These are phyloP conservation scores for Pilaira anomala DNA, from an alignment of 192 early-diverging fungal species.

Conservation along the genomic window DNA sequence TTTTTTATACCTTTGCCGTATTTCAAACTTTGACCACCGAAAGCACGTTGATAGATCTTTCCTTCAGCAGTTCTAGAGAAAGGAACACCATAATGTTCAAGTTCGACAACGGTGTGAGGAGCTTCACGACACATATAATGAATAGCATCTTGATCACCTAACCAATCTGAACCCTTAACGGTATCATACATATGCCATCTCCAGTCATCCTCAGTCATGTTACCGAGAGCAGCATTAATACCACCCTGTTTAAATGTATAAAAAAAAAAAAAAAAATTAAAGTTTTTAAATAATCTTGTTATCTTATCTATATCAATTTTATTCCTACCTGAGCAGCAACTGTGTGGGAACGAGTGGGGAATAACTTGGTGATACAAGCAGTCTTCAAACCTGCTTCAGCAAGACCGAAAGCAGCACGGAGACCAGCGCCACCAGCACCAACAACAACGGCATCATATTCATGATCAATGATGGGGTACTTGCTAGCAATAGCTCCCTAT, in stretches of 20 bases:
- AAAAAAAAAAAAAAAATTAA: slow-evolving; percentile 2
- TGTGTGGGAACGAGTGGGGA: slow-evolving; percentile 97
- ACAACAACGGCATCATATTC: slow-evolving; percentile 98
- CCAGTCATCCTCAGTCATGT: slow-evolving; percentile 99
- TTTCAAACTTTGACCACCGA: slow-evolving; percentile 95
- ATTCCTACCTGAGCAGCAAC: slow-evolving; percentile 85
- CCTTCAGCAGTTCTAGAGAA: slow-evolving; percentile 98
- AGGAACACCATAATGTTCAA: slow-evolving; percentile 97
- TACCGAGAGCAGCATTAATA: slow-evolving; percentile 98
- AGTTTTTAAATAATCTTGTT: neutral
- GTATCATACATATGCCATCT: slow-evolving; percentile 99
- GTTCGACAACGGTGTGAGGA: slow-evolving; percentile 90
- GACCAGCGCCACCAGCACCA: slow-evolving; percentile 97
- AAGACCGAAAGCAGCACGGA: slow-evolving; percentile 96
- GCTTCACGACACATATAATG: slow-evolving; percentile 99
- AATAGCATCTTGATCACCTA: slow-evolving; percentile 99
- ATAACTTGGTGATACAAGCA: slow-evolving; percentile 97
- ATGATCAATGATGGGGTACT: slow-evolving; percentile 97
- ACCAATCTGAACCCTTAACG: slow-evolving; percentile 98
- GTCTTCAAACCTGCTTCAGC: slow-evolving; percentile 94
- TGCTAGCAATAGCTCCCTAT: slow-evolving; percentile 57
- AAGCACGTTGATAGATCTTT: slow-evolving; percentile 98
- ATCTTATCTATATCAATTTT: slow-evolving; percentile 4
- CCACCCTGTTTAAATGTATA: slow-evolving; percentile 61
- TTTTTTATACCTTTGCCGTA: slow-evolving; percentile 81